Evolutionary conservation across 2,329 filamentous ascomycete genomes (phyloP).

Genomic region (Anthostomella pinea): DNA sequence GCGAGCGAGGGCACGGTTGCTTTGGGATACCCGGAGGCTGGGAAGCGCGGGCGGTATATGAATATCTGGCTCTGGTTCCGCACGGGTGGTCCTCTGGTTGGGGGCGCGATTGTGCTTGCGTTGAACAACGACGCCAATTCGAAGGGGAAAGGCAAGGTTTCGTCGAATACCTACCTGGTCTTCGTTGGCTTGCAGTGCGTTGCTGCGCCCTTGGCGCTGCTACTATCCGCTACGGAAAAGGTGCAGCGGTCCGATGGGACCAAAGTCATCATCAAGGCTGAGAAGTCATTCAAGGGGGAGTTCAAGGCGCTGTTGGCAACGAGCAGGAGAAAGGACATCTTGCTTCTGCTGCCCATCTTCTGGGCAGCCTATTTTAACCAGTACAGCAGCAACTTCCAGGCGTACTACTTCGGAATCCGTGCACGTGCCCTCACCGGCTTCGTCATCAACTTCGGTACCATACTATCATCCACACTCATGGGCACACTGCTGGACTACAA

Average conservation of each 20-base stretch:
- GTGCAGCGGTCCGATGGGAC: constrained; percentile 66
- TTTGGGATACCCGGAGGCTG: constrained; percentile 68
- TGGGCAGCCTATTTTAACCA: constrained; percentile 60
- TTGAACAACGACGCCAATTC: constrained; percentile 58
- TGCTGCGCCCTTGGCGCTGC: constrained; percentile 60
- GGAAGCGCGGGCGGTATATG: constrained; percentile 62
- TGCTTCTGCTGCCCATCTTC: constrained; percentile 69
- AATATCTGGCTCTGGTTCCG: constrained; percentile 66
- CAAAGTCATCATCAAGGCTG: constrained; percentile 59
- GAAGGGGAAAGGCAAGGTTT: constrained; percentile 51
- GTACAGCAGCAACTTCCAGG: constrained; percentile 46
- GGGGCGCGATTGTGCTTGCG: constrained; percentile 68
- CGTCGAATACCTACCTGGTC: constrained; percentile 64
- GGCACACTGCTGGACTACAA: constrained; percentile 21
- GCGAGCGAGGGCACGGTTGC: constrained; percentile 72
- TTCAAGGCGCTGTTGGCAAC: constrained; percentile 62
- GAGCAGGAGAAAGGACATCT: constrained; percentile 65
- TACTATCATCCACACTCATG: constrained; percentile 60
- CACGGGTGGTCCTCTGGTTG: constrained; percentile 56
- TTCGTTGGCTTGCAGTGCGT: constrained; percentile 69
- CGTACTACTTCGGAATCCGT: constrained; percentile 68
- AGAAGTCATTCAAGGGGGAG: constrained; percentile 55
- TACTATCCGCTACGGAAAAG: constrained; percentile 59
- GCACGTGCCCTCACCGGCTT: constrained; percentile 69
- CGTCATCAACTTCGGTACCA: constrained; percentile 63